phyloP scores from a whole-genome alignment of 306 rosid genomes.

The Pterocarpus macrocarpus region DNA sequence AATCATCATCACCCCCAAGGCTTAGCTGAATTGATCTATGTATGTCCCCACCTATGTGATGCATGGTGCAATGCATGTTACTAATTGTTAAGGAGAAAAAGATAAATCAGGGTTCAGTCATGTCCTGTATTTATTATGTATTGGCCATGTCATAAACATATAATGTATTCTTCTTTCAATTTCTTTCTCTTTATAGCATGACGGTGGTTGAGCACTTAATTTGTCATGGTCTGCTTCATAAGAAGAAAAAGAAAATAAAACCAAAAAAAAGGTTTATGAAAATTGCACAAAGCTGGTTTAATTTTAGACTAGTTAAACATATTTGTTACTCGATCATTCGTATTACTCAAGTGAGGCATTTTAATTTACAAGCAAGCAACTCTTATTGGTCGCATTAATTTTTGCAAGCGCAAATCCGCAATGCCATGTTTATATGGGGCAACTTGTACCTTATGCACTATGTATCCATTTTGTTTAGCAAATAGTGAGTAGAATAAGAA shows the following conservation, averaged over 20 bases:
- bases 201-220: conserved; percentile 29
- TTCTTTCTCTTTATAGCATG: conserved; percentile 30
- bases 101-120: conserved; percentile 21
- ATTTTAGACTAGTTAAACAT: not conserved
- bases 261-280: conserved; percentile 2
- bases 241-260: conserved; percentile 11
- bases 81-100: not conserved
- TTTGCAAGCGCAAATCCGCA: too few species aligned
- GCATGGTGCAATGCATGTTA: not conserved
- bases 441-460: not conserved
- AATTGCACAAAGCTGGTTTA: not conserved
- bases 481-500: not conserved
- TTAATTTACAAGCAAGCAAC: not conserved
- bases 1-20: not conserved
- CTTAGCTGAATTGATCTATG: not conserved
- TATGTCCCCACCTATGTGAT: too few species aligned
- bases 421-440: not conserved
- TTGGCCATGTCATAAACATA: conserved; percentile 38
- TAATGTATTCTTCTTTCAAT: conserved; percentile 28
- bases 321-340: not conserved
- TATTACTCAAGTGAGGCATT: not conserved
- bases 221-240: conserved; percentile 18
- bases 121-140: conserved; percentile 34
- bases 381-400: not conserved
- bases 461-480: not conserved